phyloP scores from a whole-genome alignment of 371 early-diverging fungal genomes.

The Mucor plumbeus region DNA sequence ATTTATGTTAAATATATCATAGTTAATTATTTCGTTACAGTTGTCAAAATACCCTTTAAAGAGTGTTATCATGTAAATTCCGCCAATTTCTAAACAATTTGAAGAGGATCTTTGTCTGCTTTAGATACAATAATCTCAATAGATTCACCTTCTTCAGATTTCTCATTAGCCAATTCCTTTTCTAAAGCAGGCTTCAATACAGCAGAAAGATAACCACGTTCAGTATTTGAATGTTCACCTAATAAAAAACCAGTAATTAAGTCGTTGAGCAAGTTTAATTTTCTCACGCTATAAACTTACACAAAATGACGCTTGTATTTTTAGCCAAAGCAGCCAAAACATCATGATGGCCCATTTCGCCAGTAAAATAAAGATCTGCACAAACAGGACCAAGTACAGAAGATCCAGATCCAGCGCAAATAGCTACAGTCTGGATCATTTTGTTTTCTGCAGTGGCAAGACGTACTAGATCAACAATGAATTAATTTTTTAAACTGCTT shows the following conservation, averaged over 20 bases:
- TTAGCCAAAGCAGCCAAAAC: constrained; percentile 79
- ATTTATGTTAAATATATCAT: no score
- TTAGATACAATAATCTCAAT: constrained; percentile 72
- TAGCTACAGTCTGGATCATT: constrained; percentile 81
- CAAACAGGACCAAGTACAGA: constrained; percentile 58
- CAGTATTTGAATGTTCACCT: constrained; percentile 92
- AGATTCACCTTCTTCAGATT: constrained; percentile 48
- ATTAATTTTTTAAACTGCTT: no score
- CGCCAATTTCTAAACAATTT: constrained; percentile 55
- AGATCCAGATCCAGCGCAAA: constrained; percentile 94
- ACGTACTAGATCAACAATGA: constrained; percentile 56
- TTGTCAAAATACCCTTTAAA: no score
- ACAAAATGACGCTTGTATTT: constrained; percentile 86
- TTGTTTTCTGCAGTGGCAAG: constrained; percentile 68
- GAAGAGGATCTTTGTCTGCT: constrained; percentile 75
- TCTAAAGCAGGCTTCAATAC: constrained; percentile 72
- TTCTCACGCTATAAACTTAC: constrained; percentile 43
- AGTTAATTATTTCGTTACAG: no score
- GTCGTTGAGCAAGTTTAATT: background rate
- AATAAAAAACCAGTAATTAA: background rate
- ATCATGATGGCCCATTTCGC: constrained; percentile 95
- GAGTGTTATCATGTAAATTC: no score
- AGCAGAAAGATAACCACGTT: constrained; percentile 88
- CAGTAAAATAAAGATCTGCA: constrained; percentile 89
- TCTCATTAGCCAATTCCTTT: constrained; percentile 52